These are phyloP conservation scores for Leishmania gerbilli DNA, from an alignment of 208 protist genomes.

Conservation along the genomic window DNA sequence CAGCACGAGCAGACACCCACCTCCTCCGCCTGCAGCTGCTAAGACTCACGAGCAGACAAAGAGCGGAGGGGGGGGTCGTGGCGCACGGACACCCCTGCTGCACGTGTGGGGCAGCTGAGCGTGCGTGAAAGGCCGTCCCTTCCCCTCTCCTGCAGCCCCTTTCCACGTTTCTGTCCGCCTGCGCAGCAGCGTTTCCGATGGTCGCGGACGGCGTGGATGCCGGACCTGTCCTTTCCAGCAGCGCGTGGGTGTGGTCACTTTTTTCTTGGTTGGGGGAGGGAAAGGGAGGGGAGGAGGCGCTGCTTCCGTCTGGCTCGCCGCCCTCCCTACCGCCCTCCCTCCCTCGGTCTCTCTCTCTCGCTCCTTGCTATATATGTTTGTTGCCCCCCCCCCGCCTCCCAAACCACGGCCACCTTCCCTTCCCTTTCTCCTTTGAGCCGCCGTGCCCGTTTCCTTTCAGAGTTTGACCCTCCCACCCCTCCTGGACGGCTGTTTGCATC, in stretches of 20 bases:
- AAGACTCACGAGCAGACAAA: not conserved
- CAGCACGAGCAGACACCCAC: conserved; percentile 25
- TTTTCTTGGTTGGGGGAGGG: not conserved
- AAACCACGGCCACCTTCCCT: too few relatives aligned
- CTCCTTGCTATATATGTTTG: not conserved
- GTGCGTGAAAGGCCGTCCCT: not conserved
- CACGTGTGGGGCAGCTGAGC: not conserved
- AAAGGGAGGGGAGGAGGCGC: not conserved
- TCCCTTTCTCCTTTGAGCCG: too few relatives aligned
- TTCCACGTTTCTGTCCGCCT: not conserved
- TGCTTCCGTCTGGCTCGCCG: not conserved
- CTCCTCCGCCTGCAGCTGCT: conserved; percentile 32
- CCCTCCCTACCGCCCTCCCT: not conserved
- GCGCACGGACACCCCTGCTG: not conserved
- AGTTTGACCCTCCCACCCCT: too few relatives aligned
- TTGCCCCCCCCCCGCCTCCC: too few relatives aligned
- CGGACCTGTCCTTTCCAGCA: not conserved
- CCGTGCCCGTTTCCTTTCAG: too few relatives aligned
- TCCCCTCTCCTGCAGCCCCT: not conserved
- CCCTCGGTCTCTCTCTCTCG: not conserved
- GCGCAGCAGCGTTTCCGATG: not conserved
- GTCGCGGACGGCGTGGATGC: not conserved
- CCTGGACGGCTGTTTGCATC: not conserved
- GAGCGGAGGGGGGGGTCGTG: not conserved
- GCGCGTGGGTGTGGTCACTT: not conserved